Evolutionary conservation across 108 stramenopile genomes (phyloP).

Genomic region (Nannochloropsis gaditana): DNA sequence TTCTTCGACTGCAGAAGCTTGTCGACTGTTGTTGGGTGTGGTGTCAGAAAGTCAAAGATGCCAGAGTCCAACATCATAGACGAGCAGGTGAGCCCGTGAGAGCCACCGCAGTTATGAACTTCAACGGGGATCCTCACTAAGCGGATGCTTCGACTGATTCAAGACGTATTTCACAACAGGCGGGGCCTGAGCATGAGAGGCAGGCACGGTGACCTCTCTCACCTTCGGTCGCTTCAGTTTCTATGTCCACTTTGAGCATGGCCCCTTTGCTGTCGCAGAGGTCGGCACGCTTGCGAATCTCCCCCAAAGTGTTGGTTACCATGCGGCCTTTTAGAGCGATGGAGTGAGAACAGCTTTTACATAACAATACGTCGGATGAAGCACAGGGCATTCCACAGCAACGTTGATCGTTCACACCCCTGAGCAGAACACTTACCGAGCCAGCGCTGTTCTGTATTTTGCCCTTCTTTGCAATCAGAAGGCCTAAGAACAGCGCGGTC

Average conservation of each 20-base stretch:
- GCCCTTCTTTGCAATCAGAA: neutral
- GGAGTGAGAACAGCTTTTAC: too few relatives aligned
- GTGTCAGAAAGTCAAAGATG: neutral
- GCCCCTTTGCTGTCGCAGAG: conserved; percentile 13
- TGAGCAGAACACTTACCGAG: neutral
- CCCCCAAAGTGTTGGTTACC: neutral
- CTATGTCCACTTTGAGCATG: neutral
- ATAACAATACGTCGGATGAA: too few relatives aligned
- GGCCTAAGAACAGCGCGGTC: neutral
- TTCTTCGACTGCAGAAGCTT: neutral
- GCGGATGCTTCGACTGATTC: too few relatives aligned
- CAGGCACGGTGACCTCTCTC: too few relatives aligned
- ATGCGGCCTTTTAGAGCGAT: neutral
- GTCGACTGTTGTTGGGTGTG: neutral
- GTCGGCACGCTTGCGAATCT: neutral
- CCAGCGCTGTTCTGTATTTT: conserved; percentile 17
- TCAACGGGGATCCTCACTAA: too few relatives aligned
- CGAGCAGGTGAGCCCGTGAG: too few relatives aligned
- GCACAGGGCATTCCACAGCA: too few relatives aligned
- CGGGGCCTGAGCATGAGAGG: too few relatives aligned
- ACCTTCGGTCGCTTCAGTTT: neutral
- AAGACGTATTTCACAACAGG: too few relatives aligned
- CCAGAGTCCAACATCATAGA: too few relatives aligned
- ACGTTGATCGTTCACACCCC: too few relatives aligned
- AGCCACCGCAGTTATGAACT: too few relatives aligned